Evolutionary conservation across 805 yeast species (phyloP), one percentile per base, ranked within the genome.

Genomic region (Clavispora carvajalis): DNA sequence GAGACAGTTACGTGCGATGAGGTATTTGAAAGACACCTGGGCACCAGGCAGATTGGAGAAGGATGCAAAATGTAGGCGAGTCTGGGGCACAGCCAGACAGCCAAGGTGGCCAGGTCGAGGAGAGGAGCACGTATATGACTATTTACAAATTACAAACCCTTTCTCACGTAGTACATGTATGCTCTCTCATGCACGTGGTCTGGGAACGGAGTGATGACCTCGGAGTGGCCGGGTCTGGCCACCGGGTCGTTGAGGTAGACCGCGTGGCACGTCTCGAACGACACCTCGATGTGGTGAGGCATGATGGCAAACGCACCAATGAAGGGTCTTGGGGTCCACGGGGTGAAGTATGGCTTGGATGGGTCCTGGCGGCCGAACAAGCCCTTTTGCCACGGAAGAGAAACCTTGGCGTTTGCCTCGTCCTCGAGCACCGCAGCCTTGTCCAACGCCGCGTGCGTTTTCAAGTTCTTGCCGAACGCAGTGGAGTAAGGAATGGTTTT

Each of bases 231-330:
- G 6, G 97, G 96, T 62, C 97, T 79, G 11, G 97, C 95, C 37
- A 93, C 89, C 12, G 99, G 99, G 62, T 93, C 95, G 65, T 97
- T 83, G 62, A 93, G 67, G 63, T 91, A 93, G n/a, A 93, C 85
- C 5, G 96, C 97, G 61, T 90, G 96, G 60, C 98, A 91, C 5
- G 97, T 88, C 47, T 77, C 76, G 63, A 86, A 91, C 17, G 95
- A 85, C 34, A 93, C 69, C 67, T 93, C 98, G 40, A 93, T 69
- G 63, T 93, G 98, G 47, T 85, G 82, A 22, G 99, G 99, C 55
- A 87, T 74, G 44, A 93, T 77, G 10, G 97, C 93, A 64, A 89
- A 86, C 35, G 95, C 95, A 2, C 95, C 90, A 48, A 93, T 66
- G 65, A 91, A 93, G 33, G 88, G 93, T 66, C 96, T 83, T 50